These are phyloP conservation scores for Yarrowia sp. DNA, from an alignment of 805 yeast species.

Conservation along the genomic window DNA sequence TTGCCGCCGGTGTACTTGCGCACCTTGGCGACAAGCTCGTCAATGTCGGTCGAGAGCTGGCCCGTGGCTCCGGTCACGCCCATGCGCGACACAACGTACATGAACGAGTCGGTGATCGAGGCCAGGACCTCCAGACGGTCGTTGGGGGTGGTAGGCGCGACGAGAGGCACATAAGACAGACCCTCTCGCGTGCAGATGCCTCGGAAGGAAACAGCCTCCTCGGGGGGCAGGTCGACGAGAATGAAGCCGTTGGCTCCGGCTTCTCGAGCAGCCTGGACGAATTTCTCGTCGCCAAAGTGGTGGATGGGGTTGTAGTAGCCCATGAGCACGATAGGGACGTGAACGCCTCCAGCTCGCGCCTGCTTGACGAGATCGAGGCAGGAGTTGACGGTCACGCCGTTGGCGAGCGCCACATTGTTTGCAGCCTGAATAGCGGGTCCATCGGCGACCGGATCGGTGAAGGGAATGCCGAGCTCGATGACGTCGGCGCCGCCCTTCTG, in stretches of 20 bases:
- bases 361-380: conserved; percentile 67
- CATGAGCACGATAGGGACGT: conserved; percentile 88
- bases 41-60: conserved; percentile 59
- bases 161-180: conserved; percentile 84
- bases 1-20: conserved; percentile 68
- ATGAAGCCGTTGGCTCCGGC: conserved; percentile 96
- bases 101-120: conserved; percentile 88
- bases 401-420: conserved; percentile 69
- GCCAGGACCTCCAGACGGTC: conserved; percentile 77
- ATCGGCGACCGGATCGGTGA: conserved; percentile 97
- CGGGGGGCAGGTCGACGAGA: conserved; percentile 95
- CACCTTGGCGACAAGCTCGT: conserved; percentile 68
- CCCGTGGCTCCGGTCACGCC: conserved; percentile 92
- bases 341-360: conserved; percentile 81
- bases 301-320: conserved; percentile 96
- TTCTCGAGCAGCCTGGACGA: conserved; percentile 69
- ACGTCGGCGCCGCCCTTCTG: conserved; percentile 96
- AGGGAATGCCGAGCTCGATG: conserved; percentile 93
- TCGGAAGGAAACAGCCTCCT: conserved; percentile 90
- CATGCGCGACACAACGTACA: conserved; percentile 96
- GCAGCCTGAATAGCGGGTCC: conserved; percentile 96
- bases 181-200: conserved; percentile 63
- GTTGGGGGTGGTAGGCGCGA: conserved; percentile 95
- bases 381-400: conserved; percentile 70
- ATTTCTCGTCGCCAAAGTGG: conserved; percentile 81